These are phyloP conservation scores for Millerozyma acaciae DNA, from an alignment of 805 yeast genomes.

Conservation along the genomic window DNA sequence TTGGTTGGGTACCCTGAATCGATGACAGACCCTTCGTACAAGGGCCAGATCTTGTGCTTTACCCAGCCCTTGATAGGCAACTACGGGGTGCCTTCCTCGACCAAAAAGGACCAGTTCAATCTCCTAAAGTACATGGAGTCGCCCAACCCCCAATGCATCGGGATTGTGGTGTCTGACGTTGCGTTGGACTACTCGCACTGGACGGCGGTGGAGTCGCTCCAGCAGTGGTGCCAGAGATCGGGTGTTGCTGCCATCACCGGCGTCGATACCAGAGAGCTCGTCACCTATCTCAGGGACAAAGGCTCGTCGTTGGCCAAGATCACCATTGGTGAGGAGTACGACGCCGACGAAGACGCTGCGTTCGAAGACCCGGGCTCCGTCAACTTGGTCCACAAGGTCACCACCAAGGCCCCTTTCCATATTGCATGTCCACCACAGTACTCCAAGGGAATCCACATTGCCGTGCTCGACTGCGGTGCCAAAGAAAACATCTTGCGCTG, in stretches of 20 bases:
- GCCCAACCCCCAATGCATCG: constrained; percentile 88
- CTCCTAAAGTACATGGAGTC: constrained; percentile 88
- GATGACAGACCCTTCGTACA: constrained; percentile 97
- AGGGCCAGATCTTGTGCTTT: constrained; percentile 93
- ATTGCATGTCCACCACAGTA: constrained; percentile 58
- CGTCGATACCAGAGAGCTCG: constrained; percentile 94
- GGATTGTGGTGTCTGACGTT: constrained; percentile 93
- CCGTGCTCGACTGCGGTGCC: constrained; percentile 96
- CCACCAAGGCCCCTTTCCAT: constrained; percentile 94
- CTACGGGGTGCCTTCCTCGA: constrained; percentile 93
- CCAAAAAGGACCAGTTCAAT: constrained; percentile 76
- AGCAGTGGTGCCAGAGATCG: constrained; percentile 94
- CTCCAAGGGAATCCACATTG: constrained; percentile 66
- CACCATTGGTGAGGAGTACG: constrained; percentile 85
- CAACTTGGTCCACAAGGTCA: constrained; percentile 87
- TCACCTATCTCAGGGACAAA: constrained; percentile 87
- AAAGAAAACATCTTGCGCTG: constrained; percentile 96
- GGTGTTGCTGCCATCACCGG: constrained; percentile 95
- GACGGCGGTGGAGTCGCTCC: constrained; percentile 96
- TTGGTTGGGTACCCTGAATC: constrained; percentile 98
- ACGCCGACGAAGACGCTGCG: constrained; percentile 88
- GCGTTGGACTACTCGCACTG: constrained; percentile 97
- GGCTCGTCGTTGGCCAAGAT: constrained; percentile 93
- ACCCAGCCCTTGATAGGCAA: constrained; percentile 98
- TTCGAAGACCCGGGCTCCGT: constrained; percentile 86